Evolutionary conservation across 768 basidiomycete species (phyloP).

Genomic region (Leucogyrophana mollusca): DNA sequence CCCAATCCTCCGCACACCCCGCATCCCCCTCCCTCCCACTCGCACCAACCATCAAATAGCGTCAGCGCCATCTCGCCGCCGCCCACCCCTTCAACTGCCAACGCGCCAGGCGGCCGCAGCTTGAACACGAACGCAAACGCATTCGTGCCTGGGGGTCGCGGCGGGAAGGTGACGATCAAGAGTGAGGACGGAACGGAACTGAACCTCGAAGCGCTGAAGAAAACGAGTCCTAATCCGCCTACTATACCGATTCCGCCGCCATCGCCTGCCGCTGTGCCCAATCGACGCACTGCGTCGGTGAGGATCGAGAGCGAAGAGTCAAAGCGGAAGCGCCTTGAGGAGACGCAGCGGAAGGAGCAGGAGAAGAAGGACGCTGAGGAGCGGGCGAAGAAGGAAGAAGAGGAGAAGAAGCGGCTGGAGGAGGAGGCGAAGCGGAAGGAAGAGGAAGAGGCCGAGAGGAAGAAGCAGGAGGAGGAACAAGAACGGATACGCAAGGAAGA

Average conservation of each 20-base stretch:
- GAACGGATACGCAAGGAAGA: slow-evolving; percentile 25
- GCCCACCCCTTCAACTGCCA: slow-evolving; percentile 60
- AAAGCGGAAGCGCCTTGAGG: slow-evolving; percentile 46
- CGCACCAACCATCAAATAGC: slow-evolving; percentile 44
- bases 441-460: slow-evolving; percentile 41
- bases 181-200: slow-evolving; percentile 65
- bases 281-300: slow-evolving; percentile 37
- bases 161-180: slow-evolving; percentile 56
- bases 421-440: slow-evolving; percentile 41
- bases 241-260: slow-evolving; percentile 38
- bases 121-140: slow-evolving; percentile 57
- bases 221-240: slow-evolving; percentile 41
- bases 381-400: slow-evolving; percentile 33
- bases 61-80: slow-evolving; percentile 57
- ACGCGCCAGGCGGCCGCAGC: slow-evolving; percentile 29
- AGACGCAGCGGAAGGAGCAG: slow-evolving; percentile 40
- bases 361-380: slow-evolving; percentile 38
- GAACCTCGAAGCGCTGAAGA: slow-evolving; percentile 53
- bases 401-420: slow-evolving; percentile 37
- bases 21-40: slow-evolving; percentile 43
- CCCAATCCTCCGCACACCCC: slow-evolving; percentile 45
- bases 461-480: slow-evolving; percentile 41
- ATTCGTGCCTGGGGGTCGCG: slow-evolving; percentile 58
- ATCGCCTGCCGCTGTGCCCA: slow-evolving; percentile 17
- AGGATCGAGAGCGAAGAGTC: slow-evolving; percentile 67